phyloP scores from a whole-genome alignment of 768 basidiomycete species.

The Zangia roseola region DNA sequence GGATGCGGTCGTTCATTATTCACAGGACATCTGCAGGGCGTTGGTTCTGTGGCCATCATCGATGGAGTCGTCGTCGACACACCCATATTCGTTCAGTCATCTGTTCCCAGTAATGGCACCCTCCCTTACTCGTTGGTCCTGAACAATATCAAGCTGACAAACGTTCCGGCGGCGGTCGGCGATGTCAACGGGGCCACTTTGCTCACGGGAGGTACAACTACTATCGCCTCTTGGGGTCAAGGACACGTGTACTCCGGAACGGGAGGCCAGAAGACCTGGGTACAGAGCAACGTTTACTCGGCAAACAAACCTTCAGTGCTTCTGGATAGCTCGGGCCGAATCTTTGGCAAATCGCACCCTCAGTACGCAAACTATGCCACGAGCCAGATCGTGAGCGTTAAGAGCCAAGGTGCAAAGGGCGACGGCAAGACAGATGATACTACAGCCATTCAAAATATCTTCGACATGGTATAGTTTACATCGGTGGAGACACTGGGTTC shows the following conservation, averaged over 20 bases:
- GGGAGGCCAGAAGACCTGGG: slow-evolving; percentile 43
- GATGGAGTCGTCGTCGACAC: slow-evolving; percentile 45
- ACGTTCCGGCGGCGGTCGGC: slow-evolving; percentile 37
- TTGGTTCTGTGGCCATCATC: slow-evolving; percentile 44
- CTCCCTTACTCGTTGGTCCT: slow-evolving; percentile 36
- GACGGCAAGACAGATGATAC: slow-evolving; percentile 80
- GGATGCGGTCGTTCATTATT: neutral
- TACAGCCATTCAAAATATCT: slow-evolving; percentile 54
- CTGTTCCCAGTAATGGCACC: slow-evolving; percentile 26
- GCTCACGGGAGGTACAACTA: slow-evolving; percentile 37
- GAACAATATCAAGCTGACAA: slow-evolving; percentile 34
- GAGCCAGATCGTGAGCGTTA: slow-evolving; percentile 68
- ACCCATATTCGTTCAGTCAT: slow-evolving; percentile 42
- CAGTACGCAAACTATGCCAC: slow-evolving; percentile 63
- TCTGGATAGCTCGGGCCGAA: slow-evolving; percentile 54
- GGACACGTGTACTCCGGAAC: slow-evolving; percentile 67
- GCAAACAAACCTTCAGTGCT: slow-evolving; percentile 53
- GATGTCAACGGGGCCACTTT: slow-evolving; percentile 30
- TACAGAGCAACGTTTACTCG: slow-evolving; percentile 45
- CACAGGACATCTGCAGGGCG: slow-evolving; percentile 28
- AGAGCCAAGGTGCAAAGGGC: slow-evolving; percentile 66
- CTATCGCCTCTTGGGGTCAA: slow-evolving; percentile 65
- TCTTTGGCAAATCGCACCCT: slow-evolving; percentile 62
- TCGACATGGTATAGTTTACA: slow-evolving; percentile 43
- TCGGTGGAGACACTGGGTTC: no score